Evolutionary conservation across 2,329 filamentous ascomycete species (phyloP).

Genomic region (Penicillium italicum): DNA sequence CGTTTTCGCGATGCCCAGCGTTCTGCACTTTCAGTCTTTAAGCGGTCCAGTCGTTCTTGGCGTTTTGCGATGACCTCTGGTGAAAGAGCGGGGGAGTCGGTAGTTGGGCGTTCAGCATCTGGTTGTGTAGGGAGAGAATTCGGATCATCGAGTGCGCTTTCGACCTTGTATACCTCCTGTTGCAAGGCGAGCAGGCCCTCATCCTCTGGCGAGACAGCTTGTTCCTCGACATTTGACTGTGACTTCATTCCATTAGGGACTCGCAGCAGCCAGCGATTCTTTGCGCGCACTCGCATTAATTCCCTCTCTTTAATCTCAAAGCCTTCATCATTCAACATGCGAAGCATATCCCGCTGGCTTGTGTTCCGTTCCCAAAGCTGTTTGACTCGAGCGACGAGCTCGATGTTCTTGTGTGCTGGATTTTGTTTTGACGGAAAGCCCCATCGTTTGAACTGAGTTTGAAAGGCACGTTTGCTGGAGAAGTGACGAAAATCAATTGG

Average conservation of each 20-base stretch:
- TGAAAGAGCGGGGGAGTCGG: constrained; percentile 36
- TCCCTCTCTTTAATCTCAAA: constrained; percentile 69
- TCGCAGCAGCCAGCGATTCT: constrained; percentile 65
- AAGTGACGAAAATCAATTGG: background rate
- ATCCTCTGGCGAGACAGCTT: constrained; percentile 31
- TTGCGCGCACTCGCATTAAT: constrained; percentile 64
- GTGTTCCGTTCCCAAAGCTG: constrained; percentile 76
- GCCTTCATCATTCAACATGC: constrained; percentile 66
- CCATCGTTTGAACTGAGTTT: constrained; percentile 74
- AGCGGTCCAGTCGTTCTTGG: constrained; percentile 51
- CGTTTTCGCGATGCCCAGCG: constrained; percentile 63
- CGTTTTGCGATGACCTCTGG: constrained; percentile 51
- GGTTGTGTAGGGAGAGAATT: constrained; percentile 26
- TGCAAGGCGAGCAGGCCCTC: constrained; percentile 39
- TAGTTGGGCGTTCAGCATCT: constrained; percentile 13
- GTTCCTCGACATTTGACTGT: constrained; percentile 30
- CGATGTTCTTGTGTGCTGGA: constrained; percentile 65
- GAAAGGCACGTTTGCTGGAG: constrained; percentile 66
- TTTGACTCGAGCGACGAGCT: constrained; percentile 65
- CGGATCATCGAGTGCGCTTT: constrained; percentile 28
- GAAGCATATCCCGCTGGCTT: constrained; percentile 69
- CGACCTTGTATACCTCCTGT: constrained; percentile 38
- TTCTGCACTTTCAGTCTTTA: constrained; percentile 60
- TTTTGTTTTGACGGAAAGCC: constrained; percentile 72
- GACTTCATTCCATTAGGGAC: constrained; percentile 57